phyloP scores from a whole-genome alignment of 2,329 filamentous ascomycete species.

The Helminthosporium solani region DNA sequence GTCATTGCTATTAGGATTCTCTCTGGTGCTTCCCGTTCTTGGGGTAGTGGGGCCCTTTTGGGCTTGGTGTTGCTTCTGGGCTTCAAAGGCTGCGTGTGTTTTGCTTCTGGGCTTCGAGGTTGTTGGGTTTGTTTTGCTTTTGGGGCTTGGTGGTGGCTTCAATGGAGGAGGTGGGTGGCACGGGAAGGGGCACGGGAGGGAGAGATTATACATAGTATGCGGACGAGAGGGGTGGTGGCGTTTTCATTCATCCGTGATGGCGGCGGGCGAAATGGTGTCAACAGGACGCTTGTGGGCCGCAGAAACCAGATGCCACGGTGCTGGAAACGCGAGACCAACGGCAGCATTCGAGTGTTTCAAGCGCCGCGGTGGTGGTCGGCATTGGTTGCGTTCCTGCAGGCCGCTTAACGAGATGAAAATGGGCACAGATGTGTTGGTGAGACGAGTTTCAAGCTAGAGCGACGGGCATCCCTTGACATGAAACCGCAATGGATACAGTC shows the following conservation, averaged over 20 bases:
- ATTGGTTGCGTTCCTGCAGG: conserved; percentile 20
- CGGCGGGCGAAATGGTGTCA: background rate
- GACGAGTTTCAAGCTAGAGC: conserved; percentile 32
- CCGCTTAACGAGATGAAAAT: conserved; percentile 30
- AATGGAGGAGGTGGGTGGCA: background rate
- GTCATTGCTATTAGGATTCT: too few species aligned
- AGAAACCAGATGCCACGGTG: background rate
- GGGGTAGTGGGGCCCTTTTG: too few species aligned
- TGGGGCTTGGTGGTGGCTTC: too few species aligned
- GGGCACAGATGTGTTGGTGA: conserved; percentile 23
- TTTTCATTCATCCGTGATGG: too few species aligned
- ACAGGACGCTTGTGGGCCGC: background rate
- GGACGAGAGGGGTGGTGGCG: too few species aligned
- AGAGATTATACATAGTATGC: too few species aligned
- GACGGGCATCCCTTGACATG: conserved; percentile 25
- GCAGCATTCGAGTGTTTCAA: background rate
- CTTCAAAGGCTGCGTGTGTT: too few species aligned
- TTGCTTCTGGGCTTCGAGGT: too few species aligned
- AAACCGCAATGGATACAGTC: conserved; percentile 14
- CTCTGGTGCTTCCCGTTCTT: too few species aligned
- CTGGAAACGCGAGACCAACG: background rate
- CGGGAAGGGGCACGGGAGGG: too few species aligned
- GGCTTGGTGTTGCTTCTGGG: too few species aligned
- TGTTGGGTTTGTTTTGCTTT: too few species aligned
- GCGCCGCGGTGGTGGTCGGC: background rate